These are phyloP conservation scores for Asterochloris erici DNA, from an alignment of 139 green algal species.

Conservation along the genomic window DNA sequence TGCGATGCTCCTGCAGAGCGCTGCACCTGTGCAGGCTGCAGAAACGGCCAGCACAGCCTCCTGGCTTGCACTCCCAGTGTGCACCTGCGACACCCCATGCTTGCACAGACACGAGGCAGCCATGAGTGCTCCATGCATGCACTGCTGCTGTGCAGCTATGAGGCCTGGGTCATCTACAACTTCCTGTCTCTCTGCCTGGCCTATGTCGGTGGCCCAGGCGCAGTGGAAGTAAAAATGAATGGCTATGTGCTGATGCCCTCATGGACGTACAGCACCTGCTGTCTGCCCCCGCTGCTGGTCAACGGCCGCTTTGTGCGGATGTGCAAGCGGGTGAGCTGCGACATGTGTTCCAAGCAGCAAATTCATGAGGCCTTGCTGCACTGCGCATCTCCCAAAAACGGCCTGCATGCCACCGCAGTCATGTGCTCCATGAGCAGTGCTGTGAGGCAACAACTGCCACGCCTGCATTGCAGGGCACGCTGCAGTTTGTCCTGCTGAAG, in stretches of 20 bases:
- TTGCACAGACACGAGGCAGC: neutral
- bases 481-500: slow-evolving; percentile 98
- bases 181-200: slow-evolving; percentile 92
- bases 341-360: too few relatives aligned
- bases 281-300: slow-evolving; percentile 76
- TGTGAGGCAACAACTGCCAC: too few relatives aligned
- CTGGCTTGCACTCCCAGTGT: neutral
- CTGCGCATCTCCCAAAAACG: too few relatives aligned
- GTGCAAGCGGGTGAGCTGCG: slow-evolving; percentile 52
- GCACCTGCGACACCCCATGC: neutral
- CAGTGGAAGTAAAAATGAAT: slow-evolving; percentile 82
- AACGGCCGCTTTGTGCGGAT: slow-evolving; percentile 78
- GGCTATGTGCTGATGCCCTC: slow-evolving; percentile 81
- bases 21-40: neutral
- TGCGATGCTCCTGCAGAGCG: neutral
- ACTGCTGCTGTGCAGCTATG: slow-evolving; percentile 64
- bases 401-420: too few relatives aligned
- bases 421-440: too few relatives aligned
- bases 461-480: slow-evolving; percentile 51
- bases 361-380: too few relatives aligned
- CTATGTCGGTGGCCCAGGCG: slow-evolving; percentile 93
- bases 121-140: neutral
- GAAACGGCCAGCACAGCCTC: neutral
- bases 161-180: slow-evolving; percentile 98
- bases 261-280: slow-evolving; percentile 85